Evolutionary conservation across 257 asterid species (phyloP).

Genomic region (Asclepias syriaca): DNA sequence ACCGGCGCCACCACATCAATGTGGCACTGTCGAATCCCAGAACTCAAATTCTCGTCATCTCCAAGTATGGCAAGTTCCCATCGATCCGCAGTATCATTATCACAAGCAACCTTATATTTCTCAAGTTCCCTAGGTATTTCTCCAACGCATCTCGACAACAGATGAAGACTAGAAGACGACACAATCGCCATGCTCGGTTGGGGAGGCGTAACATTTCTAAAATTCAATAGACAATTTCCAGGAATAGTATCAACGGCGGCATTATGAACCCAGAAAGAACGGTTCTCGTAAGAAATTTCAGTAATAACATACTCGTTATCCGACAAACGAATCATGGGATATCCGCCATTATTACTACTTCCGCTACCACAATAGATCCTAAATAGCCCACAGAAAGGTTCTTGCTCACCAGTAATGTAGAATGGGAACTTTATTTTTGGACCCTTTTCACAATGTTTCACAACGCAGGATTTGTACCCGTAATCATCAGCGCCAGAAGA

Average conservation of each 20-base stretch:
- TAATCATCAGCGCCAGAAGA: constrained; percentile 29
- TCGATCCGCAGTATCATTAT: not conserved
- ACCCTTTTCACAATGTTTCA: constrained; percentile 33
- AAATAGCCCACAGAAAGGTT: constrained; percentile 46
- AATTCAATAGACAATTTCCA: constrained; percentile 25
- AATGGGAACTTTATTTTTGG: constrained; percentile 58
- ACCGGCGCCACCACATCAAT: constrained; percentile 40
- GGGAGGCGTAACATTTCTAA: constrained; percentile 26
- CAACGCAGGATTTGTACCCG: constrained; percentile 38
- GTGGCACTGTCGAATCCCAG: constrained; percentile 29
- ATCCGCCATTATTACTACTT: constrained; percentile 1
- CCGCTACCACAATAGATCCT: constrained; percentile 27
- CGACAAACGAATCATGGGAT: constrained; percentile 28
- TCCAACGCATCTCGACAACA: constrained; percentile 36
- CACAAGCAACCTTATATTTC: constrained; percentile 20
- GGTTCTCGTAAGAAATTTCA: constrained; percentile 25
- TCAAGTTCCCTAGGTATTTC: not conserved
- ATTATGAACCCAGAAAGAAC: constrained; percentile 22
- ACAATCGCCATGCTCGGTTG: not conserved
- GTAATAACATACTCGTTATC: constrained; percentile 31
- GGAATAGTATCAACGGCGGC: constrained; percentile 13
- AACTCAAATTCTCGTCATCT: constrained; percentile 15
- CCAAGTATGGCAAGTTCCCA: constrained; percentile 35
- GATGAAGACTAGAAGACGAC: constrained; percentile 12
- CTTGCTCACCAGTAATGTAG: constrained; percentile 25